These are phyloP conservation scores for Ganoderma leucocontextum DNA, from an alignment of 1,284 basidiomycete genomes.

Conservation along the genomic window DNA sequence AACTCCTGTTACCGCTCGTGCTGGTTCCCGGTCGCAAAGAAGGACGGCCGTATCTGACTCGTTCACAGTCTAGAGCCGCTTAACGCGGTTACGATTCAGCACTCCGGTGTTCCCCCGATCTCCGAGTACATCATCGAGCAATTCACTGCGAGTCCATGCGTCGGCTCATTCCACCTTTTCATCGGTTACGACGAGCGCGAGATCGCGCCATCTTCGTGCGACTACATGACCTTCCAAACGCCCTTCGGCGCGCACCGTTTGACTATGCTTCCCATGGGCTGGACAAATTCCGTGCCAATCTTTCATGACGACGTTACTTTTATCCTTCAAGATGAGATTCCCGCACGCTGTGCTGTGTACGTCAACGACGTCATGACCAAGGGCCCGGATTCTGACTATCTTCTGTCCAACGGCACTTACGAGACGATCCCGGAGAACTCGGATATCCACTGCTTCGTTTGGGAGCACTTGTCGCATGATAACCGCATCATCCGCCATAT, in stretches of 20 bases:
- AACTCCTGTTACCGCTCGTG: conserved; percentile 47
- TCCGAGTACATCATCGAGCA: conserved; percentile 42
- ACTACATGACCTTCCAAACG: conserved; percentile 38
- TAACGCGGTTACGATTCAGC: conserved; percentile 44
- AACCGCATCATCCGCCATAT: conserved; percentile 43
- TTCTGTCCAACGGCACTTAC: conserved; percentile 25
- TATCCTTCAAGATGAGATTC: conserved; percentile 48
- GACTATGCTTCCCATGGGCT: conserved; percentile 47
- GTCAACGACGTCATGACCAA: conserved; percentile 42
- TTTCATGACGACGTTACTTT: conserved; percentile 46
- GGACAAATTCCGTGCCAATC: conserved; percentile 48
- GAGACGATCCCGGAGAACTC: conserved; percentile 42
- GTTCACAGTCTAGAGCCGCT: conserved; percentile 46
- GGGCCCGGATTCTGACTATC: conserved; percentile 38
- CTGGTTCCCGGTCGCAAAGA: conserved; percentile 53
- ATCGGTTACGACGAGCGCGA: conserved; percentile 33
- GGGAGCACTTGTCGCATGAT: conserved; percentile 40
- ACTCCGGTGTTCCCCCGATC: conserved; percentile 40
- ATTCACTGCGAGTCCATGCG: conserved; percentile 30
- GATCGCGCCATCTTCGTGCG: conserved; percentile 39
- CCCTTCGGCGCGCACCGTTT: conserved; percentile 36
- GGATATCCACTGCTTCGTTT: conserved; percentile 44
- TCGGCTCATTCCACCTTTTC: conserved; percentile 40
- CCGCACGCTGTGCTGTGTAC: conserved; percentile 42
- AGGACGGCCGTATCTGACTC: conserved; percentile 44